Evolutionary conservation across 2,329 filamentous ascomycete genomes (phyloP), one percentile per base, ranked within the genome.

Genomic region (Herpotrichia juniperi): DNA sequence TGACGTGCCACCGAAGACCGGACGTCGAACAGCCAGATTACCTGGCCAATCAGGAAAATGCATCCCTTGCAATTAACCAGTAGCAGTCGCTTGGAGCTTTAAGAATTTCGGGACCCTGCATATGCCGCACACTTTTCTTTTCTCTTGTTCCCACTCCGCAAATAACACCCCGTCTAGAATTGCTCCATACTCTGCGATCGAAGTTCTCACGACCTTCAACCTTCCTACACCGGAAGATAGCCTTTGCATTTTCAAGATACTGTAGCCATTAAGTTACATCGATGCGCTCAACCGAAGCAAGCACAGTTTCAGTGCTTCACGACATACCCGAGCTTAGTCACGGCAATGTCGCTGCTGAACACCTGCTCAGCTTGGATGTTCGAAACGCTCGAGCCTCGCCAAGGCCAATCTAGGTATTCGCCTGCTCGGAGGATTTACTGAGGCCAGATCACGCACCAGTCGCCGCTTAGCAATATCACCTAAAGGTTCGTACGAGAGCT

Each of bases 1-100:
- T 50, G 48, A 50, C 48, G 16, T 22, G 9, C 14, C 31, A 17
- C 48, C 48, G 48, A 50, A 8, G 28, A 50, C 48, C 48, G 48
- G 48, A 50, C 25, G 10, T 35, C 21, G 14, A 37, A 28, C 22
- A 37, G 11, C 40, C 39, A 44, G 30, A 45, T 44, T 50, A 24
- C 30, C n/a, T 28, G 21, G 10, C 48, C 48, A 50, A 50, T 50
- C n/a, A 10, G 11, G 21, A n/a, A 28, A 25, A 16, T 10, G 28
- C 19, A 8, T 2, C 34, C 35, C 46, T 9, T 43, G 46, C 17
- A 32, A 43, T 31, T 30, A 34, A 24, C 25, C 16, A 42, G n/a
- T n/a, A n/a, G n/a, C n/a, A n/a, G n/a, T n/a, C n/a, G 45, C 32
- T 48, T 28, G 17, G 26, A 22, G 11, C 45, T 32, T 39, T 19